These are phyloP conservation scores for Thalassia testudinum DNA, from an alignment of 116 monocot species.

Conservation along the genomic window DNA sequence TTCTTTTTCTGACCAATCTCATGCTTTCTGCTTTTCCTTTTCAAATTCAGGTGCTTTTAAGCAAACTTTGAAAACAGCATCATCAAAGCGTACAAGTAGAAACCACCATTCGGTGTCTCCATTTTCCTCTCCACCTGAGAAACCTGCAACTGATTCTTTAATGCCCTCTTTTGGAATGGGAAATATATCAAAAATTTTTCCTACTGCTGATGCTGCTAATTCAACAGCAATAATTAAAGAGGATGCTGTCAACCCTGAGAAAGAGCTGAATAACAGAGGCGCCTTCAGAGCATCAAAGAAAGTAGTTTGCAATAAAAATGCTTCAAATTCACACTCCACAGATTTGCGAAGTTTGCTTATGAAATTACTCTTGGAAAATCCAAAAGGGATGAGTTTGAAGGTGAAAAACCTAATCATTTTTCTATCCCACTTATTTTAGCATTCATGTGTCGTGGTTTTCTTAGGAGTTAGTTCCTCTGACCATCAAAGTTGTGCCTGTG, in stretches of 20 bases:
- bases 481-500: too few species aligned
- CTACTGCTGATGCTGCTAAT: conserved; percentile 23
- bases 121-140: conserved; percentile 39
- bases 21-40: conserved; percentile 4
- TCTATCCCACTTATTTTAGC: too few species aligned
- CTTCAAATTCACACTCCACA: conserved; percentile 13
- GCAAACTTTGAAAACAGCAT: conserved; percentile 30
- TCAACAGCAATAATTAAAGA: conserved; percentile 28
- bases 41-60: conserved; percentile 35
- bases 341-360: conserved; percentile 46
- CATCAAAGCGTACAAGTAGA: conserved; percentile 24
- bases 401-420: too few species aligned
- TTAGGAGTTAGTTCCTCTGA: too few species aligned
- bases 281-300: conserved; percentile 8
- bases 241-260: conserved; percentile 31
- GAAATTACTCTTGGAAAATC: conserved; percentile 38
- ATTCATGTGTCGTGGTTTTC: too few species aligned
- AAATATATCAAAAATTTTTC: conserved; percentile 15
- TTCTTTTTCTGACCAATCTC: too few species aligned
- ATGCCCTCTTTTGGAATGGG: conserved; percentile 18
- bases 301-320: conserved; percentile 5
- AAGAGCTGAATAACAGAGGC: conserved; percentile 20
- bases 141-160: conserved; percentile 14
- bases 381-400: conserved; percentile 75
- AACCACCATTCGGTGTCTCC: conserved; percentile 34